phyloP scores from a whole-genome alignment of 345 rosid genomes.

The Sonneratia caseolaris region DNA sequence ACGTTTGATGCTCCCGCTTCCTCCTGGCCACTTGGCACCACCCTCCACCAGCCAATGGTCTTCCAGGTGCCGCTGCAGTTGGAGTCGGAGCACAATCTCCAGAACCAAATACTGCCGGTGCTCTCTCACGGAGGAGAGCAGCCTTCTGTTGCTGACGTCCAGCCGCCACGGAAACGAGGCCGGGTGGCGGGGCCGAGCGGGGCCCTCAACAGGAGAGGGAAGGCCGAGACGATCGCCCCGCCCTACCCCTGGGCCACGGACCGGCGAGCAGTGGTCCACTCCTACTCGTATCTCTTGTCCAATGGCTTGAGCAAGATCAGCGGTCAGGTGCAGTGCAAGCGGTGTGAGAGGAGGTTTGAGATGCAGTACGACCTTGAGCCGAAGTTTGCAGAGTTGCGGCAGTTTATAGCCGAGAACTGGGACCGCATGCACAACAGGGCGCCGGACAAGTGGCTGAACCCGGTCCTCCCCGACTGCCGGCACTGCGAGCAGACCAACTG shows the following conservation, averaged over 20 bases:
- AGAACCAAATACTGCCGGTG: not conserved
- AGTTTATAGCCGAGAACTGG: slow-evolving; percentile 17
- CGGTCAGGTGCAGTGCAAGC: slow-evolving; percentile 29
- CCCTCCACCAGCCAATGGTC: not conserved
- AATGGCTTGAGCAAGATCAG: slow-evolving; percentile 9
- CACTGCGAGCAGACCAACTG: slow-evolving; percentile 31
- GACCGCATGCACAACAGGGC: slow-evolving; percentile 56
- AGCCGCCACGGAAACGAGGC: not conserved
- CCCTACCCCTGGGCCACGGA: slow-evolving; percentile 31
- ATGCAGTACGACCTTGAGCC: slow-evolving; percentile 38
- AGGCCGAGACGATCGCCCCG: slow-evolving; percentile 12
- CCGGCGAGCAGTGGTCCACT: slow-evolving; percentile 18
- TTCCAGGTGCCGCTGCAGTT: not conserved
- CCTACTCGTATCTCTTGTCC: slow-evolving; percentile 11
- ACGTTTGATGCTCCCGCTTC: not conserved
- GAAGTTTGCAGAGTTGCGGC: slow-evolving; percentile 35
- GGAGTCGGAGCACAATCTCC: not conserved
- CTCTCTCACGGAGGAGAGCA: not conserved
- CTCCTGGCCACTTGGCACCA: not conserved
- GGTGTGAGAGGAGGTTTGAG: slow-evolving; percentile 21
- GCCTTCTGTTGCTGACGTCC: not conserved
- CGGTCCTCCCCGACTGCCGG: slow-evolving; percentile 31
- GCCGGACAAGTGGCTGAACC: slow-evolving; percentile 44
- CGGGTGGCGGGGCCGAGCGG: not conserved
- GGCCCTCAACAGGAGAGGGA: slow-evolving; percentile 12